Evolutionary conservation across 805 yeast species (phyloP).

Genomic region (Huiozyma naganishii): DNA sequence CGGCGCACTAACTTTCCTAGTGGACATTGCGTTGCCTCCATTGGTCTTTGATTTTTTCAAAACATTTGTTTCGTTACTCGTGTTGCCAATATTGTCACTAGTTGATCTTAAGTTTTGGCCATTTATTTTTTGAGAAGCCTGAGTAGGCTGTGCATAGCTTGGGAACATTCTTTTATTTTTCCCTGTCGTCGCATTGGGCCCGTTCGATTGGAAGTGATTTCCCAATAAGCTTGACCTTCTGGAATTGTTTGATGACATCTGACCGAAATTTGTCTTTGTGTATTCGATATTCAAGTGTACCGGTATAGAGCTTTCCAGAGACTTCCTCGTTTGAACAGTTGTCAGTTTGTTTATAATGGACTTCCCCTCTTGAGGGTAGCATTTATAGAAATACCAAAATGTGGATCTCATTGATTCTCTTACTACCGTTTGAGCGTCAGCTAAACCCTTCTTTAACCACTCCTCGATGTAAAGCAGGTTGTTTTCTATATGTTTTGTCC

Average conservation of each 20-base stretch:
- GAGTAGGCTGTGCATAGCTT: constrained; percentile 26
- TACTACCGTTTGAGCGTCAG: constrained; percentile 73
- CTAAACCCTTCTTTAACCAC: constrained; percentile 47
- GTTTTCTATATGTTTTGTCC: constrained; percentile 28
- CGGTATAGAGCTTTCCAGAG: constrained; percentile 53
- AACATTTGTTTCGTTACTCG: constrained; percentile 3
- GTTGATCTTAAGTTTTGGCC: constrained; percentile 13
- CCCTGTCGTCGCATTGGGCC: neutral
- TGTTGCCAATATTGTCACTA: constrained; percentile 15
- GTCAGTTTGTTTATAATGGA: constrained; percentile 23
- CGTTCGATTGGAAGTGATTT: constrained; percentile 4
- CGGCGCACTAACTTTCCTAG: constrained; percentile 21
- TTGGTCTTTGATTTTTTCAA: constrained; percentile 4
- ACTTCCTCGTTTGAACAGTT: constrained; percentile 33
- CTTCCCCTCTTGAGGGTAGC: constrained; percentile 45
- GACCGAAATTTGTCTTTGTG: constrained; percentile 3
- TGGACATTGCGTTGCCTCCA: neutral
- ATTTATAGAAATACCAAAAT: constrained; percentile 56
- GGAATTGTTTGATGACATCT: constrained; percentile 33
- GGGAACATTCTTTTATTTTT: constrained; percentile 14
- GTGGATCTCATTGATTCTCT: constrained; percentile 64
- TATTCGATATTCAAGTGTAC: constrained; percentile 18
- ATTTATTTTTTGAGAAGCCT: constrained; percentile 8
- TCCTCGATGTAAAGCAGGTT: constrained; percentile 31
- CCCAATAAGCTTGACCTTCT: constrained; percentile 27